Evolutionary conservation across 2,329 filamentous ascomycete genomes (phyloP), one percentile per base, ranked within the genome.

Genomic region (Atkinsonella texensis): DNA sequence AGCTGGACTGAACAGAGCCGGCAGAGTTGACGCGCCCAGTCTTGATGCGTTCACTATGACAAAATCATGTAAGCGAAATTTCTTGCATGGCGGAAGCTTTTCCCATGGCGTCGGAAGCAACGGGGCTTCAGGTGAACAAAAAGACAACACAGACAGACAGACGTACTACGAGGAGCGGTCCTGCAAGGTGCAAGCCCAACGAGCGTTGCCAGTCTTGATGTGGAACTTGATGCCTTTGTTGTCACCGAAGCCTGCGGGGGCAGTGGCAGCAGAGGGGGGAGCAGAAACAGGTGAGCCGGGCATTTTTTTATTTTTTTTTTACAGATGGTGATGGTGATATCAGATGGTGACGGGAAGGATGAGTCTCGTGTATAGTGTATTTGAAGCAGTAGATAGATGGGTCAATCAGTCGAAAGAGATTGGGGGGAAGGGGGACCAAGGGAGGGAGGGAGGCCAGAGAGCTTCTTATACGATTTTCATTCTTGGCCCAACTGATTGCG

Each of bases 141-240:
- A 11, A 23, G 15, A 28, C 15, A 2, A 23, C 2, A 23, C 20
- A 23, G 20, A 23, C 20, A 23, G 20, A 23, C 20, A 33, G 28
- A 65, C 72, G 55, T 69, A 75, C 73, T 74, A 73, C 12, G 62
- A 51, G 55, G 59, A 53, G 51, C 72, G 70, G 61, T 75, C 71
- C 54, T 73, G 67, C 5, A 75, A 60, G 18, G 67, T 68, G 62
- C 72, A 74, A 41, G 60, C 49, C 59, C 65, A 70, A 46, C 61
- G 63, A 46, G 63, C 55, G 58, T 66, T 63, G 54, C 71, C 71
- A 41, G 72, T 65, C 63, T 68, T 69, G 63, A 76, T 69, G 46
- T 70, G 60, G 65, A 76, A 76, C 62, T 67, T 67, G 65, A 76
- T 66, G 53, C 65, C 69, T 53, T 58, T 63, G 58, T 63, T 66